Base-by-base conservation (phyloP, 1,284 basidiomycete species). In the Cryptococcus wingfieldii region DNA sequence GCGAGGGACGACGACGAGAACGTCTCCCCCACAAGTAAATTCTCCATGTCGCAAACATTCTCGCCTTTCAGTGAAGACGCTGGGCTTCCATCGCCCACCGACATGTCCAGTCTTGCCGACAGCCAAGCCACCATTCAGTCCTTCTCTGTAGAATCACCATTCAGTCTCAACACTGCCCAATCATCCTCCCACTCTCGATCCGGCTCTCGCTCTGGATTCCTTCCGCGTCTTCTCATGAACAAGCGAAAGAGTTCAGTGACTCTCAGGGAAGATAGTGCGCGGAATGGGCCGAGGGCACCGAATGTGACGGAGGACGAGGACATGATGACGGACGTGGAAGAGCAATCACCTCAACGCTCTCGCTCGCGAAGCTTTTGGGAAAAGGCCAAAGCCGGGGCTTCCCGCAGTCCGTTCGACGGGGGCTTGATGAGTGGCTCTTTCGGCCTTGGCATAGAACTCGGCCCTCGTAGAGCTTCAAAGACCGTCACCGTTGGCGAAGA, bases 271-370 rank as follows among this genome's bases (percentile, higher is more conserved):
- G 39, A 53, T 28, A 28, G 45, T 53, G 18, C 45, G 31, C 19
- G 43, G 23, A 23, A 23, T 23, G 23, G 23, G 43, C 14, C 37
- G 10, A 27, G 8, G 13, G 43, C 47, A 2, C 42, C 47, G 9
- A 46, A n/a, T 3, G 23, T 48, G n/a, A 16, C 25, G 18, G 28
- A 31, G 8, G 55, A 57, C 34, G 61, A 63, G 16, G 61, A 60
- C 19, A 38, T 50, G 14, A 49, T 62, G 50, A 56, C 59, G 18
- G 59, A 63, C 23, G 58, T 55, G 10, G 56, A 60, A 37, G 56
- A 56, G 9, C 19, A 49, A 4, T 54, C 50, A 2, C 27, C 38
- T 5, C 53, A 47, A 43, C 49, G 50, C 14, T 51, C 27, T 18
- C 27, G 31, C n/a, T 38, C 47, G 16, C 25, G 16, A 27, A 51